phyloP scores from a whole-genome alignment of 257 asterid species.

The Euphrasia confusa region DNA sequence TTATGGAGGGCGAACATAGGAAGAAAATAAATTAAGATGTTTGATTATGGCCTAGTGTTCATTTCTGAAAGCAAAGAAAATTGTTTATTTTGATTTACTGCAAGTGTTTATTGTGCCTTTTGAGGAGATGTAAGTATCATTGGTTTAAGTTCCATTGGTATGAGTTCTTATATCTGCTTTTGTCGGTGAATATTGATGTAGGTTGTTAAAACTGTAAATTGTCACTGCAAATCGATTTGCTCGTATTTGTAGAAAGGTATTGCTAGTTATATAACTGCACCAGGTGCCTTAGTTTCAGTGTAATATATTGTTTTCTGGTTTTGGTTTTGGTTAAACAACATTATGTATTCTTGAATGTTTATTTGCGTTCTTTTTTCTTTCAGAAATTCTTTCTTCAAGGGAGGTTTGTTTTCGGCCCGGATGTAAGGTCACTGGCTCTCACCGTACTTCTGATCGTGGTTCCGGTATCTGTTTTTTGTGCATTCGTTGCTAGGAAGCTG shows the following conservation, averaged over 20 bases:
- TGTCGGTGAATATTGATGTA: not conserved
- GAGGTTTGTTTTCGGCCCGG: slow-evolving; percentile 93
- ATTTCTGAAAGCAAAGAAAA: not conserved
- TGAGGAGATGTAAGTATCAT: slow-evolving; percentile 5
- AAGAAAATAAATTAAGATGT: not conserved
- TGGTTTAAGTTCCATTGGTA: not conserved
- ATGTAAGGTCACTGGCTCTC: slow-evolving; percentile 79
- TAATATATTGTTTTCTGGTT: not conserved
- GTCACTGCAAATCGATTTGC: too few relatives aligned
- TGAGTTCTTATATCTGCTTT: too few relatives aligned
- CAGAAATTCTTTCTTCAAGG: slow-evolving; percentile 87
- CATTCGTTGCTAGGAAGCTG: slow-evolving; percentile 85
- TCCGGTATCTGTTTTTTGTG: slow-evolving; percentile 73
- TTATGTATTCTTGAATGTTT: not conserved
- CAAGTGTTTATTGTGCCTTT: not conserved
- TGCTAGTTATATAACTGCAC: too few relatives aligned
- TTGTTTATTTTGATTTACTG: not conserved
- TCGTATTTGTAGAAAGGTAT: too few relatives aligned
- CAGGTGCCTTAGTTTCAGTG: too few relatives aligned
- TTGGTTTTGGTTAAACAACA: not conserved
- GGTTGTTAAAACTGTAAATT: too few relatives aligned
- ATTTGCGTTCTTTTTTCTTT: slow-evolving; percentile 24
- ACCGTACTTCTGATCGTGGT: slow-evolving; percentile 83
- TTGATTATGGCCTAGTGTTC: slow-evolving; percentile 1
- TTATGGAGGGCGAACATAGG: not conserved